These are phyloP conservation scores for Kentomonas sorsogonicus DNA, from an alignment of 208 protist genomes.

Conservation along the genomic window DNA sequence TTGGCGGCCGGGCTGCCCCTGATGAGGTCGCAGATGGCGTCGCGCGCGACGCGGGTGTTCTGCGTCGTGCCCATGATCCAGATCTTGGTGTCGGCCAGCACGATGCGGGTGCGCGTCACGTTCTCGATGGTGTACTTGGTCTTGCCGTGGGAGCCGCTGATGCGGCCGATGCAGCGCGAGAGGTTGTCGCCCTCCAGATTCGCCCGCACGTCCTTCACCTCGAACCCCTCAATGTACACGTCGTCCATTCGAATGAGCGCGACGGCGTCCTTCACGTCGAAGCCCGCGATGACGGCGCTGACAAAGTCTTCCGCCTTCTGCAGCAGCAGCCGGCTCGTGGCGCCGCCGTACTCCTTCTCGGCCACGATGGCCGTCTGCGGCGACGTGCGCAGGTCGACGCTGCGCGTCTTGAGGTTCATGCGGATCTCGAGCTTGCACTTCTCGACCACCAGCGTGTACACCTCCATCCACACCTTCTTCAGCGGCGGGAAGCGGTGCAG, in stretches of 20 bases:
- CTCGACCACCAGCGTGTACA: conserved; percentile 98
- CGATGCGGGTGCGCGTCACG: conserved; percentile 98
- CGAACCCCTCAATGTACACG: conserved; percentile 99
- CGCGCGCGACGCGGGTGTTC: conserved; percentile 96
- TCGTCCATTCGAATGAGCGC: conserved; percentile 99
- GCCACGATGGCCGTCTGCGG: conserved; percentile 72
- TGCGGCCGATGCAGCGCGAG: conserved; percentile 98
- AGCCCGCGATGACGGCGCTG: conserved; percentile 96
- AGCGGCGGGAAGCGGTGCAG: conserved; percentile 96
- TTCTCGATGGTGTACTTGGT: conserved; percentile 99
- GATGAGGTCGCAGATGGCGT: conserved; percentile 97
- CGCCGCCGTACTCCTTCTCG: conserved; percentile 16
- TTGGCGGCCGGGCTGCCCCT: conserved; percentile 94
- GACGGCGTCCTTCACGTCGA: conserved; percentile 96
- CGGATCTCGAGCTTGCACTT: conserved; percentile 98
- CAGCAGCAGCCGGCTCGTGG: conserved; percentile 68
- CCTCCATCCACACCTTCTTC: conserved; percentile 97
- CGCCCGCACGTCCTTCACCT: conserved; percentile 96
- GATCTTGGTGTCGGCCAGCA: conserved; percentile 97
- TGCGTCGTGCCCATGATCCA: conserved; percentile 98
- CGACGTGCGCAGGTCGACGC: conserved; percentile 94
- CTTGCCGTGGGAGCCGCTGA: conserved; percentile 98
- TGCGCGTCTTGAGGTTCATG: conserved; percentile 96
- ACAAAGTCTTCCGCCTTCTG: conserved; percentile 98
- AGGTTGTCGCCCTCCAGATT: conserved; percentile 91